A percentile compares a stretch with the other conserved stretches of the same genome.
Evolutionary conservation across 1,139 yeast species (phyloP).

Genomic region (Suhomyces atakaporum): DNA sequence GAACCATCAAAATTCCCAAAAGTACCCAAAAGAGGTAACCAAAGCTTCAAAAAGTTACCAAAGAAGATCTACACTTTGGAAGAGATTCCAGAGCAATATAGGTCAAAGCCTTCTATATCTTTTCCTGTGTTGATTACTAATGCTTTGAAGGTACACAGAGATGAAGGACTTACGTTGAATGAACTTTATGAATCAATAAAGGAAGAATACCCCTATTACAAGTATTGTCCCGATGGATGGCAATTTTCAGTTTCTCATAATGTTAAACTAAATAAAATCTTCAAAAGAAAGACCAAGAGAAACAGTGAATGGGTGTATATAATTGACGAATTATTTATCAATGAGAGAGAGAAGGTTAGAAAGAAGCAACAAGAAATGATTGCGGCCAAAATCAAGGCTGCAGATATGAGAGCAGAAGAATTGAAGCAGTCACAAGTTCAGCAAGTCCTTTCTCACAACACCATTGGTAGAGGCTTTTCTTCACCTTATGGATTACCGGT

Average conservation of each 20-base stretch:
- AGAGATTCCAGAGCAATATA: slow-evolving; percentile 84
- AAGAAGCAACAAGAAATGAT: slow-evolving; percentile 67
- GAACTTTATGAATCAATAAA: slow-evolving; percentile 87
- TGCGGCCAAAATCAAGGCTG: slow-evolving; percentile 59
- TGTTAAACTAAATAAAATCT: slow-evolving; percentile 79
- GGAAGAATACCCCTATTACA: slow-evolving; percentile 85
- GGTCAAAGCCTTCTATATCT: slow-evolving; percentile 79
- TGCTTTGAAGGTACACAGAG: slow-evolving; percentile 67
- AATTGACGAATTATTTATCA: slow-evolving; percentile 77
- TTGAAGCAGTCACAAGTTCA: slow-evolving; percentile 43
- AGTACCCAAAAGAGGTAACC: slow-evolving; percentile 41
- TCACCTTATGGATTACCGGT: slow-evolving; percentile 29
- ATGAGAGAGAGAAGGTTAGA: slow-evolving; percentile 76
- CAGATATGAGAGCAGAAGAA: slow-evolving; percentile 55
- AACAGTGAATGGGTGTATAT: slow-evolving; percentile 95
- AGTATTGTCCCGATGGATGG: slow-evolving; percentile 97
- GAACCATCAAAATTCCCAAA: slow-evolving; percentile 46
- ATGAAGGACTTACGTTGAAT: slow-evolving; percentile 76
- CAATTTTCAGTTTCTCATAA: slow-evolving; percentile 91
- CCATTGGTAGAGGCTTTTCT: slow-evolving; percentile 29
- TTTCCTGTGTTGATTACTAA: slow-evolving; percentile 79
- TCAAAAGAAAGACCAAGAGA: slow-evolving; percentile 70
- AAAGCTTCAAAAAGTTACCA: slow-evolving; percentile 40
- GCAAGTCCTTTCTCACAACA: slow-evolving; percentile 27
- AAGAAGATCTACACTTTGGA: slow-evolving; percentile 65